Percentiles rank a stretch among this genome's conserved stretches.
Evolutionary conservation across 805 yeast genomes (phyloP).

Genomic region (Candida michaelii): DNA sequence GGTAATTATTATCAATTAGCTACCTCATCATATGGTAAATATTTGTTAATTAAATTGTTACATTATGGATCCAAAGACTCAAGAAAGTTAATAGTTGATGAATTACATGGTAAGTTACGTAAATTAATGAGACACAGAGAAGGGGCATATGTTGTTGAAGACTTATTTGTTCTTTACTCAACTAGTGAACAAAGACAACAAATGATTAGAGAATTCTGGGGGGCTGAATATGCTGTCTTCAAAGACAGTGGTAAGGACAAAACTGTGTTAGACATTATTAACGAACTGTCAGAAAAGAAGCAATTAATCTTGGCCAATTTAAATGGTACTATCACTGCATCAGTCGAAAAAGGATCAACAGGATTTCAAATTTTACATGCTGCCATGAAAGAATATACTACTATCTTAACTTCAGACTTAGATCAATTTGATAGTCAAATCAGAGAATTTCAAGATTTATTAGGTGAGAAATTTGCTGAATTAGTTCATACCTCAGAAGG

Average conservation of each 20-base stretch:
- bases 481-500: slow-evolving; percentile 96
- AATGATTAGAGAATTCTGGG: slow-evolving; percentile 96
- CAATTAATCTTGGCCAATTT: slow-evolving; percentile 72
- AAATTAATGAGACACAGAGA: slow-evolving; percentile 95
- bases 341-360: slow-evolving; percentile 92
- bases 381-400: slow-evolving; percentile 86
- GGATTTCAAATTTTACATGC: slow-evolving; percentile 96
- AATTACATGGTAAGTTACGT: slow-evolving; percentile 86
- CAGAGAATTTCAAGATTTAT: slow-evolving; percentile 76
- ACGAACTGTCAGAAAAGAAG: slow-evolving; percentile 74
- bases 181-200: slow-evolving; percentile 81
- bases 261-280: slow-evolving; percentile 63
- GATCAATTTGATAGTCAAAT: slow-evolving; percentile 54
- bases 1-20: slow-evolving; percentile 81
- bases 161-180: slow-evolving; percentile 81
- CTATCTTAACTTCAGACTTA: slow-evolving; percentile 59
- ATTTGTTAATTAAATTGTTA: slow-evolving; percentile 79
- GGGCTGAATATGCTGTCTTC: slow-evolving; percentile 90
- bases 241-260: slow-evolving; percentile 68
- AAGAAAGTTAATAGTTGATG: slow-evolving; percentile 71
- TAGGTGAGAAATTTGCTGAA: slow-evolving; percentile 89
- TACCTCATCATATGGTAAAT: slow-evolving; percentile 91
- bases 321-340: slow-evolving; percentile 79
- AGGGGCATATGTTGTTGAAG: slow-evolving; percentile 98
- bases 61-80: slow-evolving; percentile 89